Percentiles rank a stretch among this genome's conserved stretches.
These are phyloP conservation scores for Sergeia podlipaevii DNA, from an alignment of 208 protist species.

Conservation along the genomic window DNA sequence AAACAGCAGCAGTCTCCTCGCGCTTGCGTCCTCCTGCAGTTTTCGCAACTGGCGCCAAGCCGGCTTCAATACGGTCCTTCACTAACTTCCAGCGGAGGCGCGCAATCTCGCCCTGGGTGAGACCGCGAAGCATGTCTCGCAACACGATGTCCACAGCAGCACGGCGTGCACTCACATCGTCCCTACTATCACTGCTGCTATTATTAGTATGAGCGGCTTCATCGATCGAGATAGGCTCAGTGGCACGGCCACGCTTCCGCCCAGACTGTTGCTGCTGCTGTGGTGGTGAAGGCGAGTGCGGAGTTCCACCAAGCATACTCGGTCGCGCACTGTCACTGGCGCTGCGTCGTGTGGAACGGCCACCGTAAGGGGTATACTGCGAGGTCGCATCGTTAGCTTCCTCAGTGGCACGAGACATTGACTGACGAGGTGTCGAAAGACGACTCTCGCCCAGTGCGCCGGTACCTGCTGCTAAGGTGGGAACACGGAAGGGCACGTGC, in stretches of 20 bases:
- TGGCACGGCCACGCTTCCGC: no score
- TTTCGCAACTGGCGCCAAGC: slow-evolving; percentile 12
- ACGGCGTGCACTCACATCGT: background rate
- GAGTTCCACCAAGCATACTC: no score
- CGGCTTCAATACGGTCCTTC: slow-evolving; percentile 22
- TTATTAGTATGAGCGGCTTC: background rate
- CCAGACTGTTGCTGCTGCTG: no score
- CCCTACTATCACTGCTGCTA: background rate
- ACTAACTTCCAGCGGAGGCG: slow-evolving; percentile 56
- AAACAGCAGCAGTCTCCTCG: background rate
- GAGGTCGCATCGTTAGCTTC: background rate
- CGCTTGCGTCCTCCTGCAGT: background rate
- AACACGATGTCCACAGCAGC: slow-evolving; percentile 23
- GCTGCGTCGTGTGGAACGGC: no score
- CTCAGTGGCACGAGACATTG: background rate
- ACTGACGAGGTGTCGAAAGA: slow-evolving; percentile 6
- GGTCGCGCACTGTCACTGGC: no score
- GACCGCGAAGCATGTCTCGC: slow-evolving; percentile 24
- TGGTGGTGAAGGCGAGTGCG: no score
- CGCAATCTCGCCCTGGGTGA: slow-evolving; percentile 45
- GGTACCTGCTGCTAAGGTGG: background rate
- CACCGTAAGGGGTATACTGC: no score
- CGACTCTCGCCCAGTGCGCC: slow-evolving; percentile 1
- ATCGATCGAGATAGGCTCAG: background rate
- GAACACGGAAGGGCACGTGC: slow-evolving; percentile 48